Evolutionary conservation across 805 yeast species (phyloP).

Genomic region (Wickerhamiella dianesei): DNA sequence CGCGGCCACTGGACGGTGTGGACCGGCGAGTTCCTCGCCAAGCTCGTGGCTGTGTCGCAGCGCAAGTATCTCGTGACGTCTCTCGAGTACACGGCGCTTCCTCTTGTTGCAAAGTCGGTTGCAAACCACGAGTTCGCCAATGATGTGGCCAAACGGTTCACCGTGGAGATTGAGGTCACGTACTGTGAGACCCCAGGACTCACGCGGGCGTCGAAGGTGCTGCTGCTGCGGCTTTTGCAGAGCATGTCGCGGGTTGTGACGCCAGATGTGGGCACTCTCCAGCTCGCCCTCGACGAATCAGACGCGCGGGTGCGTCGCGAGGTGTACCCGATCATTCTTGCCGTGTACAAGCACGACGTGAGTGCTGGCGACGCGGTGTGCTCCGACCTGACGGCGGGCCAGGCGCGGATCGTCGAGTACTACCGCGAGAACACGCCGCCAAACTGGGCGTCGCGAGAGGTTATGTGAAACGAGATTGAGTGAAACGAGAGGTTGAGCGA

Average conservation of each 20-base stretch:
- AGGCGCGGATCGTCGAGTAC: slow-evolving; percentile 20
- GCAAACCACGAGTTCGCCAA: not conserved
- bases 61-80: not conserved
- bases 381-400: slow-evolving; percentile 19
- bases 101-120: not conserved
- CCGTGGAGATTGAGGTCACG: not conserved
- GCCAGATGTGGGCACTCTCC: not conserved
- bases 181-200: not conserved
- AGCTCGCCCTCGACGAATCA: slow-evolving; percentile 6
- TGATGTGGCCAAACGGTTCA: not conserved
- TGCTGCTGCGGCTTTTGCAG: not conserved
- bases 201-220: not conserved
- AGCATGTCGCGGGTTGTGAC: not conserved
- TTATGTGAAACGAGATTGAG: too few species aligned
- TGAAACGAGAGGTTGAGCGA: too few species aligned
- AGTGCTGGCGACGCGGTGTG: slow-evolving; percentile 8
- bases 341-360: slow-evolving; percentile 8
- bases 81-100: not conserved
- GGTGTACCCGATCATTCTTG: slow-evolving; percentile 20
- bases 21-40: not conserved
- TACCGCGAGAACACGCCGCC: slow-evolving; percentile 9
- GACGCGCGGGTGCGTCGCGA: slow-evolving; percentile 21
- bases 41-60: not conserved
- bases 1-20: not conserved
- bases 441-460: too few species aligned